phyloP scores from a whole-genome alignment of 352 stramenopile species.

The Globisporangium rhizosaccharum region DNA sequence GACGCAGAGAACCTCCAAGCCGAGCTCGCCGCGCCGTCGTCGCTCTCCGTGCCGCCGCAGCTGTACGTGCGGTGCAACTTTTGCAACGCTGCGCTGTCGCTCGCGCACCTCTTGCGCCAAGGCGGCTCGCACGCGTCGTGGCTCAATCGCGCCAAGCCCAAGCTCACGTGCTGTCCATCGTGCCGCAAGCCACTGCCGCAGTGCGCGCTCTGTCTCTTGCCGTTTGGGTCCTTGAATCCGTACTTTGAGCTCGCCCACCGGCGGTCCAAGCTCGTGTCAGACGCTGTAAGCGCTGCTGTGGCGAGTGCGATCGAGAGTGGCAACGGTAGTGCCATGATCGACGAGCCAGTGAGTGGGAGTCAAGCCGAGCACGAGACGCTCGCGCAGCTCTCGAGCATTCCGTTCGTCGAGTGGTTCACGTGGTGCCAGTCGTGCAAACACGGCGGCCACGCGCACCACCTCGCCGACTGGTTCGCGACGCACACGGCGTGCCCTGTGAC shows the following conservation, averaged over 20 bases:
- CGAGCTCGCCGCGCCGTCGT: conserved; percentile 37
- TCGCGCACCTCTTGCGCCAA: conserved; percentile 83
- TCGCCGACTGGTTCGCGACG: conserved; percentile 91
- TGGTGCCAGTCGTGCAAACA: conserved; percentile 92
- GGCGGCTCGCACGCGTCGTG: conserved; percentile 89
- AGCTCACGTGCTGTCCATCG: conserved; percentile 86
- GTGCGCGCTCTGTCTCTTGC: conserved; percentile 91
- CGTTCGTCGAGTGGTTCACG: conserved; percentile 94
- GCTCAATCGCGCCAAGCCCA: conserved; percentile 86
- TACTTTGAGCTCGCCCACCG: conserved; percentile 93
- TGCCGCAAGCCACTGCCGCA: conserved; percentile 92
- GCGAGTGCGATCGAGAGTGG: conserved; percentile 26
- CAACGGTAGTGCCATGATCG: conserved; percentile 12
- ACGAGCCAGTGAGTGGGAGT: conserved; percentile 33
- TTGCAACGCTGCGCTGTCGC: conserved; percentile 87
- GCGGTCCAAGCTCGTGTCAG: conserved; percentile 53
- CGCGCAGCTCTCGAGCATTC: conserved; percentile 87
- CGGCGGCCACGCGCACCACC: conserved; percentile 90
- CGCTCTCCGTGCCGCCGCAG: conserved; percentile 70
- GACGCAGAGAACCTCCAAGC: conserved; percentile 42
- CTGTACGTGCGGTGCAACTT: conserved; percentile 94
- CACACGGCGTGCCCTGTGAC: conserved; percentile 90
- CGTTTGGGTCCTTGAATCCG: conserved; percentile 92
- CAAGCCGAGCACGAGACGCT: conserved; percentile 82
- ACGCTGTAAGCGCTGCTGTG: conserved; percentile 37